Conservation (phyloP, 2,329 filamentous ascomycete species). For the Fusarium sp. region DNA sequence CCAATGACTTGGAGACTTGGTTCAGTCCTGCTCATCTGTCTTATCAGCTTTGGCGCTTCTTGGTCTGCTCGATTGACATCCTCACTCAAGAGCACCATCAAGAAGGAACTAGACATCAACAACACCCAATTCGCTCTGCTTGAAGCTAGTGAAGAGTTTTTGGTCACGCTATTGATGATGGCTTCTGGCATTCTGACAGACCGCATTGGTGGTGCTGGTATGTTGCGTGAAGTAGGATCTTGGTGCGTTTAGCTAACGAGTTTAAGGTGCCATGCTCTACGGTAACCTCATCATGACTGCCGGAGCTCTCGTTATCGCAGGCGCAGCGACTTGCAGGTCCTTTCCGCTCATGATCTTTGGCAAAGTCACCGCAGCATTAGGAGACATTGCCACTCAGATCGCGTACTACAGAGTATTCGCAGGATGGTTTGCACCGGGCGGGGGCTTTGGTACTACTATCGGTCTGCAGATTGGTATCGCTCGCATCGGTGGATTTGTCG, state of each 20-base stretch:
- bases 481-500: accelerated
- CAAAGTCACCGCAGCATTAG: background rate
- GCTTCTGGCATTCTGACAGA: accelerated
- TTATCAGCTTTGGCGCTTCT: background rate
- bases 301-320: accelerated
- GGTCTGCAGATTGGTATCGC: background rate
- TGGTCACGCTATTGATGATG: background rate
- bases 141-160: background rate
- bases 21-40: accelerated
- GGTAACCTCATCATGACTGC: background rate
- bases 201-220: background rate
- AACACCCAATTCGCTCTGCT: background rate
- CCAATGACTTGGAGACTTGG: background rate
- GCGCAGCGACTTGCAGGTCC: background rate
- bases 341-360: background rate
- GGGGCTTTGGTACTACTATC: background rate
- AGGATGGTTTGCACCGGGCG: background rate
- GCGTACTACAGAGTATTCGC: background rate
- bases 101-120: background rate
- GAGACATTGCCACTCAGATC: background rate
- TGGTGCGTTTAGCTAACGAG: no score
- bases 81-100: background rate
- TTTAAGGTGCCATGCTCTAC: background rate
- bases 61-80: background rate
- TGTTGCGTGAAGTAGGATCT: background rate